A percentile compares a stretch with the other conserved stretches of the same genome.
phyloP scores from a whole-genome alignment of 1,139 yeast genomes.

The Williopsis jadinii region DNA sequence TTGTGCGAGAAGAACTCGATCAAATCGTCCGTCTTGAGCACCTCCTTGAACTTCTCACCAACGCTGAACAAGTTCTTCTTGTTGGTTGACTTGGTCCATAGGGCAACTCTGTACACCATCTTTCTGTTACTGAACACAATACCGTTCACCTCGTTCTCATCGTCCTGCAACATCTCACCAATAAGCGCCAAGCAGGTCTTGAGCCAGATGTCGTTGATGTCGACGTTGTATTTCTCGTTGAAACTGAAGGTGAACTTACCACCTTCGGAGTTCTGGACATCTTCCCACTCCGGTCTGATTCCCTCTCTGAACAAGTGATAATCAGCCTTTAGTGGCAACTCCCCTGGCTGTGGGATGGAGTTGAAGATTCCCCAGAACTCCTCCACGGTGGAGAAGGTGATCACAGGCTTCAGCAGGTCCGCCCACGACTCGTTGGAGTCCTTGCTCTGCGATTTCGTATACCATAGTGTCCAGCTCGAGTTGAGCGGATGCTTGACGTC shows the following conservation, averaged over 20 bases:
- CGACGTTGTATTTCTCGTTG: conserved; percentile 50
- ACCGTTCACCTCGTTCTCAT: conserved; percentile 85
- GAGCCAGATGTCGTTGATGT: conserved; percentile 89
- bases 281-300: conserved; percentile 99
- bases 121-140: conserved; percentile 86
- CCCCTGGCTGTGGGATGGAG: conserved; percentile 88
- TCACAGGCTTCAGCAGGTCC: conserved; percentile 88
- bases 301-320: conserved; percentile 94
- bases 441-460: conserved; percentile 81
- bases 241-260: conserved; percentile 91
- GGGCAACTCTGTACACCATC: conserved; percentile 75
- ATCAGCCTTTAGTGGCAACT: conserved; percentile 87
- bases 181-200: conserved; percentile 84
- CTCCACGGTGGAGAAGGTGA: conserved; percentile 87
- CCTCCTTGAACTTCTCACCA: conserved; percentile 82
- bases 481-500: conserved; percentile 75
- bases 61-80: conserved; percentile 55
- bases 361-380: conserved; percentile 99
- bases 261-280: conserved; percentile 76
- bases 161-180: conserved; percentile 93
- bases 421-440: conserved; percentile 73
- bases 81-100: conserved; percentile 88
- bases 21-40: conserved; percentile 60
- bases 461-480: conserved; percentile 96
- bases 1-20: conserved; percentile 71